A percentile compares a stretch with the other conserved stretches of the same genome.
phyloP scores from a whole-genome alignment of 148 eudicot genomes.

The Limonium bicolor region DNA sequence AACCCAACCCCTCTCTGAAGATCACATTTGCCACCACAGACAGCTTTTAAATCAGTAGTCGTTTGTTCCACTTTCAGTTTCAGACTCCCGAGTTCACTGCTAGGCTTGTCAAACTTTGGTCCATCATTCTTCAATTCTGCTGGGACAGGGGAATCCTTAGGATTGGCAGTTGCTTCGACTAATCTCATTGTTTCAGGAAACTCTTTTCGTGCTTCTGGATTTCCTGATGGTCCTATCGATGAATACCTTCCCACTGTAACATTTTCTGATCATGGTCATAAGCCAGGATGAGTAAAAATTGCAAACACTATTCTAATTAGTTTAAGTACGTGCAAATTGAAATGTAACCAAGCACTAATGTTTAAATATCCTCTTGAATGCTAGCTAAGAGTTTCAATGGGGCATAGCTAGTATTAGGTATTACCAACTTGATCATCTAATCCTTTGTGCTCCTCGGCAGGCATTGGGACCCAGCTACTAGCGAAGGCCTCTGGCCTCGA shows the following conservation, averaged over 20 bases:
- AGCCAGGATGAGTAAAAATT: not conserved
- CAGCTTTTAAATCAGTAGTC: conserved; percentile 17
- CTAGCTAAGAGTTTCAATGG: too few species aligned
- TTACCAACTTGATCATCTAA: conserved; percentile 31
- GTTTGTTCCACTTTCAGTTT: conserved; percentile 14
- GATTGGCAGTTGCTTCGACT: conserved; percentile 6
- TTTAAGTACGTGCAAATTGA: too few species aligned
- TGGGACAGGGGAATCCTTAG: conserved; percentile 10
- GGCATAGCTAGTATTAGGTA: not conserved
- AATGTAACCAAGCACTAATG: too few species aligned
- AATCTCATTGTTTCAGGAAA: conserved; percentile 11
- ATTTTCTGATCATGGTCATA: conserved; percentile 13
- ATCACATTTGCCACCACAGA: conserved; percentile 10
- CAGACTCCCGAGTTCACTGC: conserved; percentile 15
- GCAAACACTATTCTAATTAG: too few species aligned
- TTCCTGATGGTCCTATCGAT: conserved; percentile 27
- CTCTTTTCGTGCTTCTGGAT: conserved; percentile 20
- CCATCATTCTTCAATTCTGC: conserved; percentile 15
- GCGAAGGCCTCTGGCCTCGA: conserved; percentile 30
- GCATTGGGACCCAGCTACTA: conserved; percentile 38
- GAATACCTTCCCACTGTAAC: conserved; percentile 39
- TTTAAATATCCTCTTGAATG: too few species aligned
- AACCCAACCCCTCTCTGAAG: conserved; percentile 13
- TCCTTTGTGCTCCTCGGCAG: conserved; percentile 18
- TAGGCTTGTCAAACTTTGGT: conserved; percentile 12